These are phyloP conservation scores for Dryas integrifolia DNA, from an alignment of 331 rosid genomes.

Conservation along the genomic window DNA sequence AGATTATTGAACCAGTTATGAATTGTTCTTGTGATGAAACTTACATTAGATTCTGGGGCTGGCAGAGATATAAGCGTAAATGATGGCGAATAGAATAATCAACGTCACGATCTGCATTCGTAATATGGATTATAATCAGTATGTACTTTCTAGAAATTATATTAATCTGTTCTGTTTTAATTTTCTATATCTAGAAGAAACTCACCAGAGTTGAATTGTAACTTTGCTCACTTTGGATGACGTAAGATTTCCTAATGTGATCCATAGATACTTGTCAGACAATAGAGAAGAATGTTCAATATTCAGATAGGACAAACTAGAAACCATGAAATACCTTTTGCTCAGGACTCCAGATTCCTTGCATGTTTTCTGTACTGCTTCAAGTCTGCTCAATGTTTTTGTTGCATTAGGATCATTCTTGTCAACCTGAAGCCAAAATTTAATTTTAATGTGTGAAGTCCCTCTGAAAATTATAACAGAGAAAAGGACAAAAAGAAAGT, in stretches of 20 bases:
- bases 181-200: neutral
- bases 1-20: neutral
- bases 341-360: slow-evolving; percentile 67
- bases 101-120: slow-evolving; percentile 65
- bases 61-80: slow-evolving; percentile 57
- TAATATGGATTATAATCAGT: slow-evolving; percentile 21
- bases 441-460: neutral
- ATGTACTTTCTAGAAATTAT: neutral
- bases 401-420: slow-evolving; percentile 75
- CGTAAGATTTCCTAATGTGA: slow-evolving; percentile 62
- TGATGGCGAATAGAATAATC: slow-evolving; percentile 50
- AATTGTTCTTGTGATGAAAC: slow-evolving; percentile 13
- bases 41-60: slow-evolving; percentile 48
- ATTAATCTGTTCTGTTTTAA: neutral
- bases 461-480: neutral
- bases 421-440: slow-evolving; percentile 56
- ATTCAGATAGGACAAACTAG: neutral
- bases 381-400: slow-evolving; percentile 77
- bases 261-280: slow-evolving; percentile 31
- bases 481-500: neutral
- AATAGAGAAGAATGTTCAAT: neutral
- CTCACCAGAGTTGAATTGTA: slow-evolving; percentile 58
- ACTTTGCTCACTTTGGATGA: slow-evolving; percentile 37
- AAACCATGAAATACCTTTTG: slow-evolving; percentile 46
- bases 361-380: slow-evolving; percentile 66